Conservation (phyloP, 2,329 filamentous ascomycete genomes). For the Pyrenophora graminea region DNA sequence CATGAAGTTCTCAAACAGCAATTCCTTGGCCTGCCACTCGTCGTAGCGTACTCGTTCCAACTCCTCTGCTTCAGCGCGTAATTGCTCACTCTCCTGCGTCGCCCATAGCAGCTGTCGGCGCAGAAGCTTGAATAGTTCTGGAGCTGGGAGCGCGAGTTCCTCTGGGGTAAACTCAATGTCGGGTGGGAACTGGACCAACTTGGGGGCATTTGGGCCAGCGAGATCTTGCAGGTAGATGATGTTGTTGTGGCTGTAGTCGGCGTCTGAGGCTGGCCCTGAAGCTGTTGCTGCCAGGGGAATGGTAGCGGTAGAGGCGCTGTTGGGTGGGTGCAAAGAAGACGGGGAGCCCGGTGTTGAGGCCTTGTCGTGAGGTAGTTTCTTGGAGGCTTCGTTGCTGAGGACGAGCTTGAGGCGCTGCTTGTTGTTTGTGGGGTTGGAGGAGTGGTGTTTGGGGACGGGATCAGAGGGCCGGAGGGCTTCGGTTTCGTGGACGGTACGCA, state of each 20-base stretch:
- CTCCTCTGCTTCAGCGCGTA: constrained; percentile 67
- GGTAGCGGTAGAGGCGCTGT: constrained; percentile 20
- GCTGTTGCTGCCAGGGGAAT: constrained; percentile 10
- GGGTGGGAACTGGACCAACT: constrained; percentile 57
- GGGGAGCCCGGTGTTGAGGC: constrained; percentile 43
- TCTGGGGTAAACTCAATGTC: constrained; percentile 66
- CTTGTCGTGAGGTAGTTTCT: constrained; percentile 37
- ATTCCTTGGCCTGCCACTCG: constrained; percentile 81
- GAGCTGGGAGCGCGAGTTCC: constrained; percentile 69
- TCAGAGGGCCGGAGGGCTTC: constrained; percentile 81
- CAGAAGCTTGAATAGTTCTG: constrained; percentile 66
- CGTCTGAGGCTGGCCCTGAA: constrained; percentile 24
- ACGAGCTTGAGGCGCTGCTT: constrained; percentile 52
- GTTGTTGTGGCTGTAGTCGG: constrained; percentile 58
- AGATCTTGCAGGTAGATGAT: constrained; percentile 62
- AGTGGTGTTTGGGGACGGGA: constrained; percentile 69
- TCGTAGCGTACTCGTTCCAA: constrained; percentile 69
- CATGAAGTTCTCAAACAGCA: constrained; percentile 74
- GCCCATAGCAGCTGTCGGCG: constrained; percentile 73
- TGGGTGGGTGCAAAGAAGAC: constrained; percentile 34
- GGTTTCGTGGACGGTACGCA: constrained; percentile 97
- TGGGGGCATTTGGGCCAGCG: constrained; percentile 62
- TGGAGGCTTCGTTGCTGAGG: constrained; percentile 42
- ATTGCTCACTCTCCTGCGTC: constrained; percentile 65
- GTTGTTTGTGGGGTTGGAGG: constrained; percentile 52